Percentiles rank a stretch among this genome's conserved stretches.
These are phyloP conservation scores for Calonectria naviculata DNA, from an alignment of 2,329 filamentous ascomycete species.

Conservation along the genomic window DNA sequence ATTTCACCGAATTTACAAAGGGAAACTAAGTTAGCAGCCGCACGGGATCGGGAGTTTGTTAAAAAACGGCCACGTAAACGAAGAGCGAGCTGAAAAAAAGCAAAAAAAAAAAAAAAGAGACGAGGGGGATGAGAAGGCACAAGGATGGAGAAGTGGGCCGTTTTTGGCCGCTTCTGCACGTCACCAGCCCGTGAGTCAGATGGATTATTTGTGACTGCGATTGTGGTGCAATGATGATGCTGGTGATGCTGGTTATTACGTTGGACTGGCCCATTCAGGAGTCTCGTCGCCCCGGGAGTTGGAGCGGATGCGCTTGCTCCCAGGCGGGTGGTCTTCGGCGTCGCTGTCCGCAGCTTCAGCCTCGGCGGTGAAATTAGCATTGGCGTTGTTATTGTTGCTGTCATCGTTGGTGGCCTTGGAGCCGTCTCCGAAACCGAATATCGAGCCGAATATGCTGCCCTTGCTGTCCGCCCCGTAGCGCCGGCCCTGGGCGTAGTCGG, in stretches of 20 bases:
- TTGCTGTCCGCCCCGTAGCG: neutral
- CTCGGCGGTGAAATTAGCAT: neutral
- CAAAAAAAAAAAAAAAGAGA: neutral
- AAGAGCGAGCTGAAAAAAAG: neutral
- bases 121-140: too few species aligned
- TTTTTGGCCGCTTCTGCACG: too few species aligned
- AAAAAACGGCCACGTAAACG: too few species aligned
- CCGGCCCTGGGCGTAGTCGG: neutral
- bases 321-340: neutral
- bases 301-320: neutral
- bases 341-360: neutral
- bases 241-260: neutral
- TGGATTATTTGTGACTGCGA: neutral
- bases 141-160: too few species aligned
- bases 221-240: too few species aligned
- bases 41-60: neutral
- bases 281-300: neutral
- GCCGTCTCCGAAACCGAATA: neutral
- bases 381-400: neutral
- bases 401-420: neutral
- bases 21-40: neutral
- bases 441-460: neutral
- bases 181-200: too few species aligned
- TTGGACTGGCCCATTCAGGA: neutral
- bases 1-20: neutral